Conservation (phyloP, 352 stramenopile species). For the Pseudoperonospora humuli region DNA sequence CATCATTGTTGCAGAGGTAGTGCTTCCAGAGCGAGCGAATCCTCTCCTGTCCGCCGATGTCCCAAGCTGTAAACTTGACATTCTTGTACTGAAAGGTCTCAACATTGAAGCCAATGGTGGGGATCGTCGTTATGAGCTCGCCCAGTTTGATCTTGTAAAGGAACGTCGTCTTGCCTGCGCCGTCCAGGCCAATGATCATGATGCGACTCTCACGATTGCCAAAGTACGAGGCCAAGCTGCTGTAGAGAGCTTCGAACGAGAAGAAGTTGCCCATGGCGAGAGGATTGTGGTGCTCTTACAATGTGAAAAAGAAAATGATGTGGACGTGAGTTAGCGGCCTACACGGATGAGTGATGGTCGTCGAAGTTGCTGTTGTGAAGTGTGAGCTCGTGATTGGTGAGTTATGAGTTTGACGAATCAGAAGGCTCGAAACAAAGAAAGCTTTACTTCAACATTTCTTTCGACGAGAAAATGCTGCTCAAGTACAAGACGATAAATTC, state of each 20-base stretch:
- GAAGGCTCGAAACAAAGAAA: background rate
- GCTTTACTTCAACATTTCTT: slow-evolving; percentile 6
- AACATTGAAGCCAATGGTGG: slow-evolving; percentile 87
- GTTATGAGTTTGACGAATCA: slow-evolving; percentile 3
- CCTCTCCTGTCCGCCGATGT: slow-evolving; percentile 54
- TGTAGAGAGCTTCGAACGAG: slow-evolving; percentile 29
- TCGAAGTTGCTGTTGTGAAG: slow-evolving; percentile 16
- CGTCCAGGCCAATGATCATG: slow-evolving; percentile 91
- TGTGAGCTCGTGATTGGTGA: slow-evolving; percentile 11
- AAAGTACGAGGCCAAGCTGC: slow-evolving; percentile 25
- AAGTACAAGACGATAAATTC: too few species aligned
- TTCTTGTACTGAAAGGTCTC: slow-evolving; percentile 68
- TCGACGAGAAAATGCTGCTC: too few species aligned
- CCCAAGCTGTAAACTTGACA: slow-evolving; percentile 78
- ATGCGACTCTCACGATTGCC: slow-evolving; percentile 34
- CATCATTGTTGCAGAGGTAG: slow-evolving; percentile 59
- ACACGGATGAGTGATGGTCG: slow-evolving; percentile 5
- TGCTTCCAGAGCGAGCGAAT: slow-evolving; percentile 56
- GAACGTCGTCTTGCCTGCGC: slow-evolving; percentile 95
- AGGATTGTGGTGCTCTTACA: too few species aligned
- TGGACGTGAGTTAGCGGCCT: too few species aligned
- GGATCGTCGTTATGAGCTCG: slow-evolving; percentile 57
- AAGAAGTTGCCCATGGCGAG: slow-evolving; percentile 36
- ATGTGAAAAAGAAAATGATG: too few species aligned
- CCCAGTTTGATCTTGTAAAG: slow-evolving; percentile 86